These are phyloP conservation scores for Hypoxylon lenormandii DNA, from an alignment of 495 filamentous ascomycete genomes.

Conservation along the genomic window DNA sequence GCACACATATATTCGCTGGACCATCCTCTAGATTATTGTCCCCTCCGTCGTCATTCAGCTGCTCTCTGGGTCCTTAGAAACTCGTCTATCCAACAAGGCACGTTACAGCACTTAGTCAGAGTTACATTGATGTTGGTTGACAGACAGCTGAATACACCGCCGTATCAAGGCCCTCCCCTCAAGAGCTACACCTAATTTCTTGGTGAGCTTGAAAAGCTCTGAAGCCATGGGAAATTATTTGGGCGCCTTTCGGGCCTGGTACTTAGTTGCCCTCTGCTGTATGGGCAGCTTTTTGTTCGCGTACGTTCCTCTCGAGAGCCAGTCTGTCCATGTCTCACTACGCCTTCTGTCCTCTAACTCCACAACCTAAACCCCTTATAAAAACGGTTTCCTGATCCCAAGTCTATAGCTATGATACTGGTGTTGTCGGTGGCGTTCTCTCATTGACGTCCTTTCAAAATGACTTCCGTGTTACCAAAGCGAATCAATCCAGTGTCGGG, in stretches of 20 bases:
- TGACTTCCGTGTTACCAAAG: conserved; percentile 59
- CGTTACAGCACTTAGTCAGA: not conserved
- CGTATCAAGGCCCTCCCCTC: not conserved
- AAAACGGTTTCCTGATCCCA: not conserved
- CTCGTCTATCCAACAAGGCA: not conserved
- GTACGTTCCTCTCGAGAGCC: conserved; percentile 16
- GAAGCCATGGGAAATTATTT: conserved; percentile 36
- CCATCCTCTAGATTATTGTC: not conserved
- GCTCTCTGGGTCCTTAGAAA: not conserved
- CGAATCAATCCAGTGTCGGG: conserved; percentile 49
- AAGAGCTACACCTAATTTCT: not conserved
- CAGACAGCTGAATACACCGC: not conserved
- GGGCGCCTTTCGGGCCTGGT: conserved; percentile 45
- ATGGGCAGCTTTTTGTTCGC: conserved; percentile 49
- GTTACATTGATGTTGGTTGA: not conserved
- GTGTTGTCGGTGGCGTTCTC: conserved; percentile 70
- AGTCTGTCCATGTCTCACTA: not conserved
- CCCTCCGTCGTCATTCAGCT: not conserved
- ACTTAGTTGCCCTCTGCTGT: conserved; percentile 46
- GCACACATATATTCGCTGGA: not conserved
- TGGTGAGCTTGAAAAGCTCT: not conserved
- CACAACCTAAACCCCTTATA: not conserved
- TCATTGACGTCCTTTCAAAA: conserved; percentile 67
- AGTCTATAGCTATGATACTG: conserved; percentile 63
- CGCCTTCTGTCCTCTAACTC: not conserved